phyloP scores from a whole-genome alignment of 2,329 filamentous ascomycete genomes.

The Scedosporium aurantiacum region DNA sequence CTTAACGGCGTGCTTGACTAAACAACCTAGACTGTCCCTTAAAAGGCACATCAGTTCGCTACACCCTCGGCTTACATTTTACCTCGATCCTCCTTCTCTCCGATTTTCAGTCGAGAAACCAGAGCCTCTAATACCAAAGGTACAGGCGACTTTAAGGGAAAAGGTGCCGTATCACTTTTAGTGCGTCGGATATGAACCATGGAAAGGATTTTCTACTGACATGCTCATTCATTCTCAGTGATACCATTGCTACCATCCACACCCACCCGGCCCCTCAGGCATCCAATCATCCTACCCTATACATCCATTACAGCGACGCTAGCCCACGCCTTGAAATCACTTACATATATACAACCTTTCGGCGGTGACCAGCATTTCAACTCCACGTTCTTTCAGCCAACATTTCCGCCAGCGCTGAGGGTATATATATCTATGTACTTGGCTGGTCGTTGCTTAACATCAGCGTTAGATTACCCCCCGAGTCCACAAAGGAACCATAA shows the following conservation, averaged over 20 bases:
- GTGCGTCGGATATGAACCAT: background rate
- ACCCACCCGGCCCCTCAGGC: background rate
- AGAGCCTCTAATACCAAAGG: background rate
- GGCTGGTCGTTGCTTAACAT: background rate
- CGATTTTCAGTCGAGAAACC: background rate
- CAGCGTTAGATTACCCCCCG: background rate
- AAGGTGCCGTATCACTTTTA: conserved; percentile 1
- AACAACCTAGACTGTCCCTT: background rate
- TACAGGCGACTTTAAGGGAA: background rate
- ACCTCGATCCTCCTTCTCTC: background rate
- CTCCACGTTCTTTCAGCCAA: background rate
- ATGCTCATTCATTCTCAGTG: background rate
- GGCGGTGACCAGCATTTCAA: background rate
- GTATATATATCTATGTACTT: conserved; percentile 3
- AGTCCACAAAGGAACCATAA: background rate
- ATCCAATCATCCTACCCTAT: conserved; percentile 6
- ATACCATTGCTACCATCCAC: conserved; percentile 2
- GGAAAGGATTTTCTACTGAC: conserved; percentile 2
- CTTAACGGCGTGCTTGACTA: background rate
- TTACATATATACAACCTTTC: background rate
- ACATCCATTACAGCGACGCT: background rate
- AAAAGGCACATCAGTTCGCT: background rate
- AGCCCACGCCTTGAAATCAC: background rate
- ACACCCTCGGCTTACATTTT: background rate
- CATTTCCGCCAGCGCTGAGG: background rate